These are phyloP conservation scores for Micractinium sp. DNA, from an alignment of 139 green algal genomes.

Conservation along the genomic window DNA sequence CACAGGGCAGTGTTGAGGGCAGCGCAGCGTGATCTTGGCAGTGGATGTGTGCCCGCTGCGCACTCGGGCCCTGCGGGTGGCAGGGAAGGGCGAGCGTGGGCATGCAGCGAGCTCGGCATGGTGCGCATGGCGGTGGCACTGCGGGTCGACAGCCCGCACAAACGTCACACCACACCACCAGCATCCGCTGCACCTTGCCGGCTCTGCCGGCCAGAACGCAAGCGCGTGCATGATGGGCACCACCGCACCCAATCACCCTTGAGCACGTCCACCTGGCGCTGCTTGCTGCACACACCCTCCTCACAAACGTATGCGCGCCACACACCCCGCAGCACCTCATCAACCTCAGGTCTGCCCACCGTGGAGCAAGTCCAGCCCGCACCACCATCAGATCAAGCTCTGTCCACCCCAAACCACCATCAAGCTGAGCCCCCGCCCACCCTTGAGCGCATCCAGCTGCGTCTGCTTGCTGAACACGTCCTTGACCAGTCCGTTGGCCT, in stretches of 20 bases:
- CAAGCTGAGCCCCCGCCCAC: constrained; percentile 45
- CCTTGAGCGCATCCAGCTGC: constrained; percentile 82
- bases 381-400: background rate
- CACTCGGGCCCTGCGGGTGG: background rate
- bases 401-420: background rate
- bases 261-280: background rate
- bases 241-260: background rate
- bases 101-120: background rate
- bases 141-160: too few relatives aligned
- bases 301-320: background rate
- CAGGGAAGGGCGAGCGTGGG: background rate
- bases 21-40: too few relatives aligned
- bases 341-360: too few relatives aligned
- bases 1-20: too few relatives aligned
- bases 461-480: constrained; percentile 90
- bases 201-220: background rate
- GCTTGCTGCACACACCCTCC: background rate
- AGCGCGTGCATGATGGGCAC: background rate
- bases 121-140: background rate
- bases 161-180: background rate
- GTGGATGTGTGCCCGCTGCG: too few relatives aligned
- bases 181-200: background rate
- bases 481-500: constrained; percentile 97
- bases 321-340: background rate
- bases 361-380: too few relatives aligned